Conservation (phyloP, 441 rosid species). For the Erodium chrysanthum region DNA sequence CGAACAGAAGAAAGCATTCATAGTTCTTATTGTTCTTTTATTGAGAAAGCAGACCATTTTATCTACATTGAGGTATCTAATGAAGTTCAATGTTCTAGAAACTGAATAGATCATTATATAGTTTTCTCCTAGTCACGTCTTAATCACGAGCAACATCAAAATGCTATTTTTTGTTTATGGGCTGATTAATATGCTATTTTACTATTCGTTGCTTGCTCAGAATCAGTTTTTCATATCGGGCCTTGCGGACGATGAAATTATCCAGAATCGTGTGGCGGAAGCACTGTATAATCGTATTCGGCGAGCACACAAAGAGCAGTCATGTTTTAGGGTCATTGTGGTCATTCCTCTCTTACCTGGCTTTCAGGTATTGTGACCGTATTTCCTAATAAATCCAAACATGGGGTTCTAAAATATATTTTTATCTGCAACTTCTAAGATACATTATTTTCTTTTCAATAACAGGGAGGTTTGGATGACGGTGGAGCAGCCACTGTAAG, state of each 20-base stretch:
- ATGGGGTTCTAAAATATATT: too few species aligned
- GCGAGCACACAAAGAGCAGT: slow-evolving; percentile 77
- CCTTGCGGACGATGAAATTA: slow-evolving; percentile 79
- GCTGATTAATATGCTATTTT: slow-evolving; percentile 1
- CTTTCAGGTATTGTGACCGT: slow-evolving; percentile 56
- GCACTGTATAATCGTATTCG: slow-evolving; percentile 71
- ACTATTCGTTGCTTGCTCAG: slow-evolving; percentile 32
- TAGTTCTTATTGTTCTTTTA: slow-evolving; percentile 70
- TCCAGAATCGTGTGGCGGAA: slow-evolving; percentile 79
- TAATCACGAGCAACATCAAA: neutral
- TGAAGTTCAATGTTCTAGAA: slow-evolving; percentile 1
- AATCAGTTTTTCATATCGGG: slow-evolving; percentile 99
- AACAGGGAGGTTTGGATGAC: slow-evolving; percentile 95
- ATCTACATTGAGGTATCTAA: slow-evolving; percentile 80
- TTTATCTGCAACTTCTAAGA: slow-evolving; percentile 11
- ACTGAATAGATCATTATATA: neutral
- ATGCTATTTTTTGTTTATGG: neutral
- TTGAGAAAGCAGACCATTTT: slow-evolving; percentile 88
- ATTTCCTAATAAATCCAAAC: neutral
- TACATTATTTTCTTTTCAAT: slow-evolving; percentile 8
- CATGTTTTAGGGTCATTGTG: slow-evolving; percentile 76
- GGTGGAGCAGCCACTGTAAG: slow-evolving; percentile 95
- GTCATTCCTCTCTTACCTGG: slow-evolving; percentile 97
- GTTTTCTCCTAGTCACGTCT: neutral
- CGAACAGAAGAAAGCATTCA: slow-evolving; percentile 95